Evolutionary conservation across 2,329 filamentous ascomycete genomes (phyloP).

Genomic region (Cryphonectria naterciae): DNA sequence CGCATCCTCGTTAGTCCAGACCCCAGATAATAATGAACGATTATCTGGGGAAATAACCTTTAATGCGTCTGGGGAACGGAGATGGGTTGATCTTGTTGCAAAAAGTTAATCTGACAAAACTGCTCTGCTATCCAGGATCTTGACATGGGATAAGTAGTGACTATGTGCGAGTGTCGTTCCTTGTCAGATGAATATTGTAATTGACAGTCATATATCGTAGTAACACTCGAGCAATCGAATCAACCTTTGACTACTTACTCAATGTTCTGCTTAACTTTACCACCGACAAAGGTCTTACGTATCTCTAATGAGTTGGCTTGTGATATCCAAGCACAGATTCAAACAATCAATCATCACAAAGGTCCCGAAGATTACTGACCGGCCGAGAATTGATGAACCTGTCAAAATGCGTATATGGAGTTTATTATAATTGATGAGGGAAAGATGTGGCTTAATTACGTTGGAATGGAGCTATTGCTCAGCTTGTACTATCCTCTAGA

Average conservation of each 20-base stretch:
- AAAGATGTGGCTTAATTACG: neutral
- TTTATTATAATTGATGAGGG: neutral
- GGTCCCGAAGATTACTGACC: neutral
- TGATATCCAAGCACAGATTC: neutral
- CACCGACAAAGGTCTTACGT: neutral
- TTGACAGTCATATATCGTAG: neutral
- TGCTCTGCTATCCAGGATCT: neutral
- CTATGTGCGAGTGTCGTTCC: too few relatives aligned
- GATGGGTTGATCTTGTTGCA: neutral
- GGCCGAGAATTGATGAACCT: too few relatives aligned
- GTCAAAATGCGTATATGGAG: neutral
- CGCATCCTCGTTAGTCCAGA: neutral
- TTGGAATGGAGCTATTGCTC: neutral
- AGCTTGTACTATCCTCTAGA: neutral
- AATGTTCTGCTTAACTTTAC: neutral
- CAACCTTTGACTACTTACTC: neutral
- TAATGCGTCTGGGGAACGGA: neutral
- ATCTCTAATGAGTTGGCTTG: neutral
- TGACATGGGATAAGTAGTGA: neutral
- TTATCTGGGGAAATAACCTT: neutral
- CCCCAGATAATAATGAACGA: neutral
- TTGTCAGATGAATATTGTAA: neutral
- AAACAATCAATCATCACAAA: neutral
- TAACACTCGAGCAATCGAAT: neutral
- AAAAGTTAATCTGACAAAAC: neutral